phyloP scores from a whole-genome alignment of 202 grass and related monocot genomes.

The Zizania palustris region DNA sequence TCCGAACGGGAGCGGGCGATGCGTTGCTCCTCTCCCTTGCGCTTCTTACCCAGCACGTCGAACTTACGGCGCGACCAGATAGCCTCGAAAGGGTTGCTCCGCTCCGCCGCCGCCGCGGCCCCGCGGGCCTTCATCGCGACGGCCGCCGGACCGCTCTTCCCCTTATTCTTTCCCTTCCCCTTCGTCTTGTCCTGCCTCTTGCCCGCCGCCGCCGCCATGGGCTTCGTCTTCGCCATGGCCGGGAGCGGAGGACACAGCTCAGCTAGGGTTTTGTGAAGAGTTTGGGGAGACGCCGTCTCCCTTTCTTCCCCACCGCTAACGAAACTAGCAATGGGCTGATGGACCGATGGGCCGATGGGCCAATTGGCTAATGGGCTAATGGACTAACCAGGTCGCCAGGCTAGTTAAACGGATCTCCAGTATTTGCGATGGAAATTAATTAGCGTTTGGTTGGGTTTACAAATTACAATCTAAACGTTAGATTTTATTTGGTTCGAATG shows the following conservation, averaged over 20 bases:
- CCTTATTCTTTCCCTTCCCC: slow-evolving; percentile 56
- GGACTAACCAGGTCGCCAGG: too few relatives aligned
- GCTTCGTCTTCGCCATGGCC: slow-evolving; percentile 59
- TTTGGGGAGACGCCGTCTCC: neutral
- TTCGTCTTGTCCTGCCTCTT: slow-evolving; percentile 52
- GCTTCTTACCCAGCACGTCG: slow-evolving; percentile 86
- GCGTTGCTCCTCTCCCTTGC: slow-evolving; percentile 87
- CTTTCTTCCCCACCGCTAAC: neutral
- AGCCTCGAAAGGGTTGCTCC: slow-evolving; percentile 83
- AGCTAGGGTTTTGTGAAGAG: slow-evolving; percentile 36
- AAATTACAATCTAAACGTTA: too few relatives aligned
- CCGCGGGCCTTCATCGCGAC: slow-evolving; percentile 66
- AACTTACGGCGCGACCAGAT: slow-evolving; percentile 98
- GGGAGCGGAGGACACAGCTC: neutral
- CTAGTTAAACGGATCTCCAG: too few relatives aligned
- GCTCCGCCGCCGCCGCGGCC: slow-evolving; percentile 31
- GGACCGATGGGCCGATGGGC: neutral
- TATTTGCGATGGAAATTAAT: too few relatives aligned
- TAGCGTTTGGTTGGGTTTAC: too few relatives aligned
- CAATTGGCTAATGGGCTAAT: too few relatives aligned
- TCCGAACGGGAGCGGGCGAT: slow-evolving; percentile 66
- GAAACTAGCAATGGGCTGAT: neutral
- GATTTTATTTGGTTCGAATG: too few relatives aligned
- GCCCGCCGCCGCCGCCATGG: slow-evolving; percentile 20
- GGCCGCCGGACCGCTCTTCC: slow-evolving; percentile 43